Evolutionary conservation across 2,329 filamentous ascomycete species (phyloP).

Genomic region (Aphanoascus verrucosus): DNA sequence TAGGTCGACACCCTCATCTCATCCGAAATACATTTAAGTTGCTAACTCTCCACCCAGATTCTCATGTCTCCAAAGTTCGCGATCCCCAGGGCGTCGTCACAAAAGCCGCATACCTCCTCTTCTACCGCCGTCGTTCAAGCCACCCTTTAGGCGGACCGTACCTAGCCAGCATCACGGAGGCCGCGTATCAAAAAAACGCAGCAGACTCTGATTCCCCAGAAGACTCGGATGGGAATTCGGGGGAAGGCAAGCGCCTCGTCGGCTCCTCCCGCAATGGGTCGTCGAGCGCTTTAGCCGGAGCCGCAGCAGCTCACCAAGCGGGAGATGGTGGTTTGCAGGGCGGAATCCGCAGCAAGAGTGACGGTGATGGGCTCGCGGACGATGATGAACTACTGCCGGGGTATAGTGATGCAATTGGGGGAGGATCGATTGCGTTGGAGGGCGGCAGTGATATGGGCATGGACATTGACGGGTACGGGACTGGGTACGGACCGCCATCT

Average conservation of each 20-base stretch:
- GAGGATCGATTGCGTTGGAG: slow-evolving; percentile 14
- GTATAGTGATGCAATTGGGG: slow-evolving; percentile 23
- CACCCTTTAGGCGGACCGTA: slow-evolving; percentile 66
- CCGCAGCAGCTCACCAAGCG: slow-evolving; percentile 61
- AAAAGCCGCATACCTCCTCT: slow-evolving; percentile 76
- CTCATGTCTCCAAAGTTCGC: slow-evolving; percentile 53
- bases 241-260: slow-evolving; percentile 82
- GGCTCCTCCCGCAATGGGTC: slow-evolving; percentile 80
- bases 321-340: slow-evolving; percentile 50
- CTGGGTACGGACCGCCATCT: slow-evolving; percentile 16
- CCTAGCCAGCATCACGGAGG: slow-evolving; percentile 59
- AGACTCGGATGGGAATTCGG: slow-evolving; percentile 44
- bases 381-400: slow-evolving; percentile 24
- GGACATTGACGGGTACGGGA: slow-evolving; percentile 23
- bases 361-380: slow-evolving; percentile 1
- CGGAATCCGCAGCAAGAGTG: slow-evolving; percentile 28
- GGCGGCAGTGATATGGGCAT: slow-evolving; percentile 24
- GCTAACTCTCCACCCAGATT: slow-evolving; percentile 52
- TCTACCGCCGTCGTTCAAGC: slow-evolving; percentile 79
- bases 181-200: slow-evolving; percentile 46
- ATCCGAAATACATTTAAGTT: not conserved
- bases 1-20: slow-evolving; percentile 37
- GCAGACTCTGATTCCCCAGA: slow-evolving; percentile 38
- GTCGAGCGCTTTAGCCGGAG: slow-evolving; percentile 76
- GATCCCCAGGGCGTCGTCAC: slow-evolving; percentile 58